Base-by-base conservation (phyloP, 140 eudicot genomes). In the Stevia rebaudiana region DNA sequence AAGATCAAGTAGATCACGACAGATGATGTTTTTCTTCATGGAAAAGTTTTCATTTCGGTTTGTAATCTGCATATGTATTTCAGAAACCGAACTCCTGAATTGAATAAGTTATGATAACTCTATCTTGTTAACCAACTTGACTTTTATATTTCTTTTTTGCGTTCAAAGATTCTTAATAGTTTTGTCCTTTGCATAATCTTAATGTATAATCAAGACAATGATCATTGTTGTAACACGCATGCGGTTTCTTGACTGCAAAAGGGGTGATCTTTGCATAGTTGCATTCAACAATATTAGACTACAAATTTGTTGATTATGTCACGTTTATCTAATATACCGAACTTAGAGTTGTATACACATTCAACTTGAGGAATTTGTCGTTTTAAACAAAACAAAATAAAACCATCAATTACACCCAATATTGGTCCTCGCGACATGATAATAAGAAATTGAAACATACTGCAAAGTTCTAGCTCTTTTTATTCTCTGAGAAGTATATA, bases 401-500 rank as follows among this genome's bases (percentile, higher is more conserved):
- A n/a, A n/a, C 61, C 25, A 67, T 67, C 13, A 46, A 16, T 6
- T 28, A 30, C 21, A 33, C 37, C 37, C 1, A 6, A 33, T 0
- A 6, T 0, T 33, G 3, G 37, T 0, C n/a, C n/a, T n/a, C n/a
- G n/a, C n/a, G n/a, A n/a, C n/a, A n/a, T n/a, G 4, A 33, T 1
- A 5, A 25, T 22, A 43, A 35, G n/a, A 48, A 48, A 36, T 11
- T 11, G 37, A 15, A 56, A 36, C 12, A 41, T n/a, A n/a, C n/a
- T n/a, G n/a, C 19, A 25, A 39, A 6, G 18, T 8, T 22, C 22
- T 30, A 18, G 11, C 4, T 4, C 0, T 22, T 39, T 76, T 56
- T 70, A 58, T 63, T 31, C 60, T n/a, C 17, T 66, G 13, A 84
- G 37, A 55, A 84, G 16, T 76, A 80, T 78, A 60, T 73, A 71